Conservation (phyloP, 805 yeast species). For the Saturnispora serradocipensis region DNA sequence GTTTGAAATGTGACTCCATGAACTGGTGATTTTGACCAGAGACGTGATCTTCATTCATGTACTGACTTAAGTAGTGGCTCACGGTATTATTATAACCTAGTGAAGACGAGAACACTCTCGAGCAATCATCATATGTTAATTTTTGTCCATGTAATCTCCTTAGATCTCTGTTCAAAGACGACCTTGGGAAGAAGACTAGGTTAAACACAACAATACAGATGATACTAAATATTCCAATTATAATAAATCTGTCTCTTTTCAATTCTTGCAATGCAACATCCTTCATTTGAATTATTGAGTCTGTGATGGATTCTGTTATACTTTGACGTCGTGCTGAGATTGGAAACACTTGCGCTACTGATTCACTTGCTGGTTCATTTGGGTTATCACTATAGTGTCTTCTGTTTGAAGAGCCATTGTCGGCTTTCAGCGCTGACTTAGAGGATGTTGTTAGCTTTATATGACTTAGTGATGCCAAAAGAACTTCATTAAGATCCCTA, state of each 20-base stretch:
- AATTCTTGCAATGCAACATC: slow-evolving; percentile 23
- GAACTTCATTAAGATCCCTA: background rate
- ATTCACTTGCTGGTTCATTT: background rate
- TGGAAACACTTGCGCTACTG: background rate
- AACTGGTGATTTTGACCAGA: slow-evolving; percentile 21
- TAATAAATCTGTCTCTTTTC: slow-evolving; percentile 28
- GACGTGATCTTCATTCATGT: slow-evolving; percentile 16
- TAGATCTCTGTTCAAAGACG: slow-evolving; percentile 74
- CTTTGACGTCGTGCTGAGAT: slow-evolving; percentile 2
- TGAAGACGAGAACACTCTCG: slow-evolving; percentile 40
- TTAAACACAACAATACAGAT: slow-evolving; percentile 49
- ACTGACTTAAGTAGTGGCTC: slow-evolving; percentile 13
- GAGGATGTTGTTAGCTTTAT: background rate
- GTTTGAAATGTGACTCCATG: slow-evolving; percentile 13
- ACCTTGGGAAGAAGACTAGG: slow-evolving; percentile 70
- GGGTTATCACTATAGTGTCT: slow-evolving; percentile 1
- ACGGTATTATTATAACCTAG: slow-evolving; percentile 19
- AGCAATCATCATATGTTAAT: slow-evolving; percentile 60
- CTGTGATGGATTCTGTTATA: slow-evolving; percentile 22
- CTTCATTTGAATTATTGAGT: slow-evolving; percentile 20
- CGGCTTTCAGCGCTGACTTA: background rate
- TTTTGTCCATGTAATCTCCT: slow-evolving; percentile 61
- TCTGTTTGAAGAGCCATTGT: background rate
- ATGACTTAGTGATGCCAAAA: background rate
- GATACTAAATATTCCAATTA: slow-evolving; percentile 25